A percentile compares a stretch with the other conserved stretches of the same genome.
Conservation (phyloP, 2,329 filamentous ascomycete genomes). For the Colletotrichum neosansevieriae region DNA sequence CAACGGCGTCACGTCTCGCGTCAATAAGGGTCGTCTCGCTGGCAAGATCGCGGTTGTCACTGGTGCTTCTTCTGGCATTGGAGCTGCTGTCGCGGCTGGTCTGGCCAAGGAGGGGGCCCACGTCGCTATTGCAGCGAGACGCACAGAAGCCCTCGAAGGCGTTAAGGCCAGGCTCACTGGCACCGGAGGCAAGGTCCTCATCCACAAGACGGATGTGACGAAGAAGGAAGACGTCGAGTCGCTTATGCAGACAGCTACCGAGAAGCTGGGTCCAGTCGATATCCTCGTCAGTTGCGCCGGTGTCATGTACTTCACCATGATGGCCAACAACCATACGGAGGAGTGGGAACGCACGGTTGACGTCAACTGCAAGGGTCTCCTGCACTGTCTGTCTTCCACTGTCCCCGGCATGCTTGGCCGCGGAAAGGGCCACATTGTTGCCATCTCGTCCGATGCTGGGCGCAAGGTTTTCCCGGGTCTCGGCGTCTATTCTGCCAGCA, state of each 20-base stretch:
- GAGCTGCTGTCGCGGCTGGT: slow-evolving; percentile 77
- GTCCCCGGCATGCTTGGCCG: slow-evolving; percentile 80
- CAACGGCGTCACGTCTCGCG: slow-evolving; percentile 40
- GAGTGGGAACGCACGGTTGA: slow-evolving; percentile 88
- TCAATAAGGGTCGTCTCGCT: slow-evolving; percentile 68
- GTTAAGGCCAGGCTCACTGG: slow-evolving; percentile 71
- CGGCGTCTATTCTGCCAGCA: slow-evolving; percentile 85
- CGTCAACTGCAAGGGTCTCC: slow-evolving; percentile 86
- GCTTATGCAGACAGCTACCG: slow-evolving; percentile 69
- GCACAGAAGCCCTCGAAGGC: slow-evolving; percentile 74
- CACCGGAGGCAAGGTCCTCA: slow-evolving; percentile 72
- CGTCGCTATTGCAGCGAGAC: slow-evolving; percentile 78
- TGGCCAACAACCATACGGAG: slow-evolving; percentile 79
- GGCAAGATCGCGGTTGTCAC: slow-evolving; percentile 82
- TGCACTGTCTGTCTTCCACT: slow-evolving; percentile 77
- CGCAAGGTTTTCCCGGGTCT: slow-evolving; percentile 85
- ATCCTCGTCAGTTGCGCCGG: slow-evolving; percentile 85
- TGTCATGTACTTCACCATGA: slow-evolving; percentile 92
- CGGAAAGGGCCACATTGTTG: slow-evolving; percentile 78
- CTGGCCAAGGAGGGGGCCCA: slow-evolving; percentile 79
- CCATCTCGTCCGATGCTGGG: slow-evolving; percentile 85
- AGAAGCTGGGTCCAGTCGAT: slow-evolving; percentile 78
- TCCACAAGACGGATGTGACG: slow-evolving; percentile 80
- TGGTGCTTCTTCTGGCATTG: slow-evolving; percentile 83
- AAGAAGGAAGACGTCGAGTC: slow-evolving; percentile 73